Evolutionary conservation across 1,284 basidiomycete species (phyloP), one percentile per base, ranked within the genome.

Genomic region (Cryptococcus depauperatus): DNA sequence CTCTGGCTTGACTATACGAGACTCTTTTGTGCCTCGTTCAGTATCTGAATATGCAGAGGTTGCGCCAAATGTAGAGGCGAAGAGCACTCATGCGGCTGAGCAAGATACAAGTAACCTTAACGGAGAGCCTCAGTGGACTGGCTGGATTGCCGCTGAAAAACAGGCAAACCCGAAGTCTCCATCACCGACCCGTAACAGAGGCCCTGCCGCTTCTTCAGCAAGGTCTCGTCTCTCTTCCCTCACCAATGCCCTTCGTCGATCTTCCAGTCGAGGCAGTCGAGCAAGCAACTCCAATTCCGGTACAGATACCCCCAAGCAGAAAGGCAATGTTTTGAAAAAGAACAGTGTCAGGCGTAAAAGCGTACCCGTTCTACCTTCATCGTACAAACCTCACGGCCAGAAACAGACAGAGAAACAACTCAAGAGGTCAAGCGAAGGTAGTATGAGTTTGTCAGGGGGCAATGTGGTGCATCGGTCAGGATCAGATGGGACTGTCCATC

Each of bases 311-410:
- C 54, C 56, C 2, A 47, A 50, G 27, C 52, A 43, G 11, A 44
- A 52, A 10, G 58, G 58, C 37, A 35, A 59, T 5, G 41, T 62
- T 21, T 37, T 58, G 23, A 62, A 62, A 46, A 58, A 58, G 35
- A 50, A 43, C 25, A 55, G 50, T n/a, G 18, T 57, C 6, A 43
- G 40, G 13, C 39, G 48, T 5, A 41, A 44, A 18, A 41, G 49
- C 25, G 21, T 13, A 39, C 50, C 10, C 26, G 38, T 21, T 3
- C 2, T 22, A 10, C 35, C 35, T 10, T 11, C 14, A n/a, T 22
- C 5, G 21, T 23, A 27, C 14, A 29, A 3, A 3, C 5, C 10
- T 16, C 22, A 21, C 4, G 27, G 21, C 16, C 11, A 25, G 10
- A 21, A 21, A 18, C 11, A 21, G 32, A 26, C 29, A 9, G 25